Conservation (phyloP, 1,139 yeast species). For the Blastobotrys apis region DNA sequence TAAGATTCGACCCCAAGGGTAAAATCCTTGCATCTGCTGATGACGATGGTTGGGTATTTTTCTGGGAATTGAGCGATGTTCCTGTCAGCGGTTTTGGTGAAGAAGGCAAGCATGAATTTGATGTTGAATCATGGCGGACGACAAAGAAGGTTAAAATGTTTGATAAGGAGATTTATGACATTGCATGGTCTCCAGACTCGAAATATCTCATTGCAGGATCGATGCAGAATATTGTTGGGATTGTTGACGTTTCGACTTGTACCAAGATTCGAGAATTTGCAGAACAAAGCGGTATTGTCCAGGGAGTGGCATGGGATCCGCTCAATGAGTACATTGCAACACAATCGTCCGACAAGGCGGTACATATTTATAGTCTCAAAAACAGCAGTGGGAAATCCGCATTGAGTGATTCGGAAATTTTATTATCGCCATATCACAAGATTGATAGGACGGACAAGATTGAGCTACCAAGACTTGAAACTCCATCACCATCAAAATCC, state of each 20-base stretch:
- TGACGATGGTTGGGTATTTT: constrained; percentile 82
- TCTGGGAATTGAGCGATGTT: constrained; percentile 61
- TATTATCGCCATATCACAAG: neutral
- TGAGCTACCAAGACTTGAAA: constrained; percentile 1
- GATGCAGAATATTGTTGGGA: constrained; percentile 78
- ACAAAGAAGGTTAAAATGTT: too few species aligned
- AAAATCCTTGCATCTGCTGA: constrained; percentile 80
- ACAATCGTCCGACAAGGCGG: constrained; percentile 85
- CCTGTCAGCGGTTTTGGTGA: constrained; percentile 47
- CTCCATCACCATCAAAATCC: neutral
- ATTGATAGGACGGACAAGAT: constrained; percentile 1
- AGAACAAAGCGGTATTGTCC: constrained; percentile 85
- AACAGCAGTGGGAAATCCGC: constrained; percentile 36
- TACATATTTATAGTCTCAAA: constrained; percentile 55
- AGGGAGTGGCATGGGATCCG: constrained; percentile 97
- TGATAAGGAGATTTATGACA: constrained; percentile 71
- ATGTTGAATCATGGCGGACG: too few species aligned
- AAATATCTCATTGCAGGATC: constrained; percentile 77
- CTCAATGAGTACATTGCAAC: constrained; percentile 68
- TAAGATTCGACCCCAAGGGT: constrained; percentile 63
- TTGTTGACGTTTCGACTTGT: constrained; percentile 58
- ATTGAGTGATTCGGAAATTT: constrained; percentile 39
- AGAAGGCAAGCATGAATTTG: constrained; percentile 17
- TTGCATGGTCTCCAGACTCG: constrained; percentile 88
- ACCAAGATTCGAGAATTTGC: constrained; percentile 57